Percentiles rank a stretch among this genome's conserved stretches.
phyloP scores from a whole-genome alignment of 78 protist genomes.

The Protostelium mycophagum region DNA sequence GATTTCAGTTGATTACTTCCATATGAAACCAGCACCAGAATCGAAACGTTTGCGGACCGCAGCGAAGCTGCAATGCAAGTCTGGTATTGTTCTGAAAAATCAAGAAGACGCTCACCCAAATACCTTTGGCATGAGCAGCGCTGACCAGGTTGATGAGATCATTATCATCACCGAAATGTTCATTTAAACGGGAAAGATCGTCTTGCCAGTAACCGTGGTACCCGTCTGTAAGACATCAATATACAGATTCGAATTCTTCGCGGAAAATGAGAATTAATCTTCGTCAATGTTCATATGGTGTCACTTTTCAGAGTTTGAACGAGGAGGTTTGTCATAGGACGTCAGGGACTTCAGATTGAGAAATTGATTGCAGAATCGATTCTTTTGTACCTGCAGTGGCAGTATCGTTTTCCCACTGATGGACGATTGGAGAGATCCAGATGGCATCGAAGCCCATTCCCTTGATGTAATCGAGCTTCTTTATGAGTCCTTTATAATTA shows the following conservation, averaged over 20 bases:
- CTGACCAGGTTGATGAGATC: constrained; percentile 67
- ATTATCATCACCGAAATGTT: constrained; percentile 55
- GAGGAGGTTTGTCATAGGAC: no score
- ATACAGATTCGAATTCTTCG: not conserved
- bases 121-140: constrained; percentile 29
- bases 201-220: constrained; percentile 81
- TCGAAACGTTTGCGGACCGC: no score
- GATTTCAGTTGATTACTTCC: no score
- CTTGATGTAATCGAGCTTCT: constrained; percentile 79
- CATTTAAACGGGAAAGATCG: constrained; percentile 55
- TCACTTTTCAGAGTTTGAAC: no score
- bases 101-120: constrained; percentile 74
- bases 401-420: not conserved
- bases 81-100: no score
- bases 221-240: constrained; percentile 32
- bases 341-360: no score
- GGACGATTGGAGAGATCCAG: constrained; percentile 87
- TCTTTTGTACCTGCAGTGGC: no score
- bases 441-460: constrained; percentile 92
- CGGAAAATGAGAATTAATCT: not conserved
- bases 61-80: no score
- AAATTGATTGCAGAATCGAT: no score
- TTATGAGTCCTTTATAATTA: constrained; percentile 64
- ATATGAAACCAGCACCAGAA: no score
- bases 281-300: no score